Base-by-base conservation (phyloP, 2,329 filamentous ascomycete species). In the Xylariaceae sp. region DNA sequence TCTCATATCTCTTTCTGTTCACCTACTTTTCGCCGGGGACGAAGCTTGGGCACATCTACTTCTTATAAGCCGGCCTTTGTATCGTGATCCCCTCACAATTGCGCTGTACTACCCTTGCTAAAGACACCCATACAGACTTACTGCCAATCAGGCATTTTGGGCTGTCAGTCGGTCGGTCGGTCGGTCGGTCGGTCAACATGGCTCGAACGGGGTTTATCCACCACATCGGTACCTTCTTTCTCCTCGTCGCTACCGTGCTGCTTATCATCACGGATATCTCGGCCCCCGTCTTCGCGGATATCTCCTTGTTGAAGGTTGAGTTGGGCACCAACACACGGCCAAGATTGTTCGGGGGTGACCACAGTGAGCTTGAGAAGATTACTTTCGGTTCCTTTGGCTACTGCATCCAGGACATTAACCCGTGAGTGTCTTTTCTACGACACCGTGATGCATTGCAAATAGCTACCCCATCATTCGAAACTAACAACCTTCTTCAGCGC, bases 361-460 rank as follows among this genome's bases (percentile, higher is more conserved):
- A 60, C 29, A 42, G 60, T 19, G 46, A 55, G 26, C 51, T 57
- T 49, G 64, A 68, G 55, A 54, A 57, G 63, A 51, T 69, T 7
- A 66, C 65, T 5, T 77, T 77, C 57, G 76, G 76, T 27, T 75
- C 73, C 4, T 77, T 77, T 58, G 76, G 76, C 6, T 73, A 73
- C 61, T 79, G 76, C 60, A 57, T 58, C 5, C 30, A 52, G 8
- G 53, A 63, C 41, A 48, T 54, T 7, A 32, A 32, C 3, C 19
- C 53, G 64, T 65, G 54, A 57, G 64, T 65, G 34, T n/a, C 7
- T 7, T 27, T n/a, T 19, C 19, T 19, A 19, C 19, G 19, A 9
- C 6, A 37, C 32, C 5, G 29, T 30, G 45, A 47, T 9, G 19
- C 7, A 41, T 29, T 6, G 1, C 12, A 19, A 19, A 19, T 62